Conservation (phyloP, 2,329 filamentous ascomycete genomes). For the Colletotrichum falcatum region DNA sequence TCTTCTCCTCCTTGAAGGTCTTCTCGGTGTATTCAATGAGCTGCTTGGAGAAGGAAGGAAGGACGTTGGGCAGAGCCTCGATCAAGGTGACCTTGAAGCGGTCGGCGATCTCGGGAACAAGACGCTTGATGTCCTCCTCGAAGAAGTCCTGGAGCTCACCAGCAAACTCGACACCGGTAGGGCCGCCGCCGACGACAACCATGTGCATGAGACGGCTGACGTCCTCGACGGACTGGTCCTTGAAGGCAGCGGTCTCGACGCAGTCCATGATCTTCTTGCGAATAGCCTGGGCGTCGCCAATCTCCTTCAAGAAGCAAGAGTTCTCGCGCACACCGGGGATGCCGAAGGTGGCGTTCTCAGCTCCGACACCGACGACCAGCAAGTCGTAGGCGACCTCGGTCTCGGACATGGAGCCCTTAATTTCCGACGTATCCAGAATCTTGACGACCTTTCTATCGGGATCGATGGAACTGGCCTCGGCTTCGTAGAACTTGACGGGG, state of each 20-base stretch:
- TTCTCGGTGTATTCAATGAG: constrained; percentile 99
- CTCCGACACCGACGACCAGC: constrained; percentile 96
- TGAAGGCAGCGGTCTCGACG: constrained; percentile 98
- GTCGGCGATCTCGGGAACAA: constrained; percentile 93
- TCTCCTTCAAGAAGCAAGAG: constrained; percentile 99
- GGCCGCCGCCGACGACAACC: constrained; percentile 94
- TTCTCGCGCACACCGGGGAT: constrained; percentile 96
- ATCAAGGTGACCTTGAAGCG: constrained; percentile 98
- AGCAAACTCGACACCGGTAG: constrained; percentile 97
- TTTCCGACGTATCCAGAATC: constrained; percentile 92
- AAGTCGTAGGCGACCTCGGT: constrained; percentile 98
- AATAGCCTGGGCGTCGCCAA: constrained; percentile 93
- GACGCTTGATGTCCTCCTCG: constrained; percentile 97
- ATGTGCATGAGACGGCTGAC: constrained; percentile 96
- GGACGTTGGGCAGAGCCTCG: constrained; percentile 94
- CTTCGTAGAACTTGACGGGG: constrained; percentile 96
- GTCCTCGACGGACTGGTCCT: constrained; percentile 90
- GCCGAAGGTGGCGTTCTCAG: constrained; percentile 98
- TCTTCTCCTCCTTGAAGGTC: constrained; percentile 98
- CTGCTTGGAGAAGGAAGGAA: constrained; percentile 99
- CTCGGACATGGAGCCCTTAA: constrained; percentile 84
- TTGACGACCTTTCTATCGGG: constrained; percentile 88
- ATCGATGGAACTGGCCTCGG: constrained; percentile 95
- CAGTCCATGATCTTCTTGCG: constrained; percentile 99
- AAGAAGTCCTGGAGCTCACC: constrained; percentile 99